Evolutionary conservation across 2,329 filamentous ascomycete species (phyloP).

Genomic region (Westerdykella sp.): DNA sequence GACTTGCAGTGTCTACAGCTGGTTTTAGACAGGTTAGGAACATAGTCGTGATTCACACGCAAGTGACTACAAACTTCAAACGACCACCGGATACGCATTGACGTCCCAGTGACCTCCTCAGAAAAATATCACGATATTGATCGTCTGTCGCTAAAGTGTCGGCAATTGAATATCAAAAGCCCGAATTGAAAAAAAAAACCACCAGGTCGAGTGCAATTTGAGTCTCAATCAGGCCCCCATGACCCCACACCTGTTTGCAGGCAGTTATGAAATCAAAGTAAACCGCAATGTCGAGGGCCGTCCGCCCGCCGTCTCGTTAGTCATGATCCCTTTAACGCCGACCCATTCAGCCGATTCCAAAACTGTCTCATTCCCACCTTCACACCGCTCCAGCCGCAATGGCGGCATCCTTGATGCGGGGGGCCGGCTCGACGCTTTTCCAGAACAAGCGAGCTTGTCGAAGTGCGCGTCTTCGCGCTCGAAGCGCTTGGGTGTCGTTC

Average conservation of each 20-base stretch:
- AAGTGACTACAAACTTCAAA: background rate
- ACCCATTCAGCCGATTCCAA: constrained; percentile 28
- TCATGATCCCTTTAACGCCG: constrained; percentile 30
- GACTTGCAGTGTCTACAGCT: too few relatives aligned
- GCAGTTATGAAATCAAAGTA: constrained; percentile 3
- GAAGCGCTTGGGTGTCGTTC: constrained; percentile 24
- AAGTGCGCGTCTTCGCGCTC: constrained; percentile 16
- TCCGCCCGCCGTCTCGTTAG: constrained; percentile 9
- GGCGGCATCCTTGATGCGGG: constrained; percentile 19
- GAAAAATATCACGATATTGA: background rate
- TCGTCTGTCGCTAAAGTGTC: background rate
- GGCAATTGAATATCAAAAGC: background rate
- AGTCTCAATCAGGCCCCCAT: background rate
- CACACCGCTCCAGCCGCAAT: constrained; percentile 28
- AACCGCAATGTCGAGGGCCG: constrained; percentile 1
- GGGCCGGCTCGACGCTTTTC: constrained; percentile 17
- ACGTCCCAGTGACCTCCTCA: background rate
- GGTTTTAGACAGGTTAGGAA: too few relatives aligned
- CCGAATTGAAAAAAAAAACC: background rate
- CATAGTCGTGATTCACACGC: too few relatives aligned
- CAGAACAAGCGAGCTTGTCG: constrained; percentile 19
- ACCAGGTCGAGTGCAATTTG: background rate
- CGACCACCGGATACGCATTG: background rate
- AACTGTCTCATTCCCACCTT: constrained; percentile 27
- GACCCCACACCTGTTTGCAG: background rate